Percentiles rank a stretch among this genome's conserved stretches.
Evolutionary conservation across 2,329 filamentous ascomycete species (phyloP).

Genomic region (Chaetomium olivaceum): DNA sequence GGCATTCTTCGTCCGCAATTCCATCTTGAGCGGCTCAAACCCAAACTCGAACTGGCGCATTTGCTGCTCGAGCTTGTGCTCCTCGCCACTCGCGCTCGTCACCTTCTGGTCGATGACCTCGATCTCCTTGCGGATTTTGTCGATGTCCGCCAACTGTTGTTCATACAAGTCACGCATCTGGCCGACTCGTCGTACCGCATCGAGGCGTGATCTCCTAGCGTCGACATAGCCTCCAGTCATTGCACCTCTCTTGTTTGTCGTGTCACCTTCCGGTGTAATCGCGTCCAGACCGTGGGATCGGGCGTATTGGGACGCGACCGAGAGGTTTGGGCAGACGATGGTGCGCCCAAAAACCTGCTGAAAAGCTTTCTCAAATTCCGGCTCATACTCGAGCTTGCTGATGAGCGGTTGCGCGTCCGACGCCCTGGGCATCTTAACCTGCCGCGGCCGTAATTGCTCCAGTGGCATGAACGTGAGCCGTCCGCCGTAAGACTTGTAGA

Average conservation of each 20-base stretch:
- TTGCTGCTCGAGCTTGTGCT: constrained; percentile 80
- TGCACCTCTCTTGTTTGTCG: constrained; percentile 90
- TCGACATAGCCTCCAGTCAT: constrained; percentile 95
- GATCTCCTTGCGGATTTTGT: constrained; percentile 67
- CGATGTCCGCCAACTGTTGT: constrained; percentile 60
- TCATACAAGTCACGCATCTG: constrained; percentile 77
- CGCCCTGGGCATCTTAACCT: constrained; percentile 76
- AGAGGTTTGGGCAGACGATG: constrained; percentile 87
- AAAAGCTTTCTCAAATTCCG: constrained; percentile 79
- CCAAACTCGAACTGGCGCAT: constrained; percentile 76
- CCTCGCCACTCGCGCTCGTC: constrained; percentile 78
- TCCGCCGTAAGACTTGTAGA: constrained; percentile 78
- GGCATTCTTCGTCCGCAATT: constrained; percentile 72
- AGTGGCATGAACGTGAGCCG: constrained; percentile 94
- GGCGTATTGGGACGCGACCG: constrained; percentile 86
- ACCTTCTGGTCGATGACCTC: constrained; percentile 85
- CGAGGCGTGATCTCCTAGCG: constrained; percentile 79
- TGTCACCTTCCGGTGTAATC: constrained; percentile 93
- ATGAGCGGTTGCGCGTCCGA: constrained; percentile 86
- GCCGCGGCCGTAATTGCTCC: constrained; percentile 71
- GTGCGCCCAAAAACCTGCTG: constrained; percentile 94
- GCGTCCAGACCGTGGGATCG: constrained; percentile 88
- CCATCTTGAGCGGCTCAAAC: constrained; percentile 75
- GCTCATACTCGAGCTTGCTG: constrained; percentile 78
- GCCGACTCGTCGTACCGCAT: constrained; percentile 74